Base-by-base conservation (phyloP, 768 basidiomycete genomes). In the Boletales sp. region DNA sequence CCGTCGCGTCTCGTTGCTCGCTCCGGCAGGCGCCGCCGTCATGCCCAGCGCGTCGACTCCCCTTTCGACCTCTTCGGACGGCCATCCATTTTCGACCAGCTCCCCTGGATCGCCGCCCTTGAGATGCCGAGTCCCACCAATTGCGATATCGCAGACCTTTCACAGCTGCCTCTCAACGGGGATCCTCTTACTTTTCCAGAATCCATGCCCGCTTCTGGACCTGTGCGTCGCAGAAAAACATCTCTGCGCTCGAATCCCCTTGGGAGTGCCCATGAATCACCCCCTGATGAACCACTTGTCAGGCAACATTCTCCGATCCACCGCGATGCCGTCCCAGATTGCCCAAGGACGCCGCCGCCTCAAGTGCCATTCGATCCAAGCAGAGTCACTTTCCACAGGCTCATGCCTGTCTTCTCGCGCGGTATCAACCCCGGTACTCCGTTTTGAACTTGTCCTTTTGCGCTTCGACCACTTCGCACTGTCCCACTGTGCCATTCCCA, bases 81-180 rank as follows among this genome's bases (percentile, higher is more conserved):
- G 2, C 50, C 62, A 34, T 56, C 72, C 41, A 56, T 70, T 38
- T 84, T 87, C 61, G 85, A 87, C 69, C 70, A 74, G 25, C 75
- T 87, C 10, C 82, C 85, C 5, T 87, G 85, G 84, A 82, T 84
- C 46, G 73, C 82, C 21, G 73, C 78, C 8, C 69, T 86, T 44
- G 80, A 86, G 45, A 51, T 67, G 45, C 53, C 77, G 7, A 70
- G 76, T 13, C 72, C 77, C 46, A 48, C 70, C 57, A 70, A 73
- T 58, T 74, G 73, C 61, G 81, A 86, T 57, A 78, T 84, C 52
- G 83, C 84, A 48, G 84, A 86, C 67, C 77, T 86, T 39, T 85
- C 84, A 2, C 79, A 82, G 53, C 59, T 84, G n/a, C 72, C 73
- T 21, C 54, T 66, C 47, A 50, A 59, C 15, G 65, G 64, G 49